Evolutionary conservation across 768 basidiomycete species (phyloP), one percentile per base, ranked within the genome.

Genomic region (Lactarius pseudohatsudake): DNA sequence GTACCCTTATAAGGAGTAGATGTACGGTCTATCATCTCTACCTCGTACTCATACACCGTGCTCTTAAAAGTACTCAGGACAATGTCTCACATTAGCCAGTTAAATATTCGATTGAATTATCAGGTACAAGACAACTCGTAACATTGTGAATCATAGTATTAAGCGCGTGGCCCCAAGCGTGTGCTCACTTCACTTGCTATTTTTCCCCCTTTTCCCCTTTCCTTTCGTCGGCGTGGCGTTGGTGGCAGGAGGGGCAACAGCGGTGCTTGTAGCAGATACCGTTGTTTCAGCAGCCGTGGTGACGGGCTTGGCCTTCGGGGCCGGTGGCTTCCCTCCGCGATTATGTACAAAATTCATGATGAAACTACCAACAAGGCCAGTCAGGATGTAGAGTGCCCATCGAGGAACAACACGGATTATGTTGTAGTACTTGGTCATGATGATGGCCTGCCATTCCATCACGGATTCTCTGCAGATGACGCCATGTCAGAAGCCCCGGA

Each of bases 1-100:
- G 9, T 98, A 96, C 77, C 96, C 96, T 2, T 96, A 86, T 78
- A 89, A 90, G 74, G 96, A 97, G 77, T 81, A 65, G 59, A 50
- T n/a, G 28, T 38, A 13, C 9, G n/a, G 22, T 32, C 43, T 40
- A 28, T 22, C 30, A 41, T 38, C 5, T 32, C 6, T 41, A 18
- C 32, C 30, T 10, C 4, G 22, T 11, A 26, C n/a, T 30, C 45
- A 30, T 32, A 36, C 57, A 66, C 47, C 20, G 40, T 30, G 30
- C 13, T 61, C 26, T 18, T 32, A 32, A 7, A 59, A 22, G 7
- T 50, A 50, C 6, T 47, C 45, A 58, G 50, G 50, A 13, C 22
- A 41, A 43, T 57, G 36, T 43, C 47, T 16, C 40, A 16, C 16
- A 57, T n/a, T 16, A 32, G 30, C 32, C 28, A 32, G 32, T 36